Base-by-base conservation (phyloP, 352 stramenopile species). In the Pythium phragmitis region DNA sequence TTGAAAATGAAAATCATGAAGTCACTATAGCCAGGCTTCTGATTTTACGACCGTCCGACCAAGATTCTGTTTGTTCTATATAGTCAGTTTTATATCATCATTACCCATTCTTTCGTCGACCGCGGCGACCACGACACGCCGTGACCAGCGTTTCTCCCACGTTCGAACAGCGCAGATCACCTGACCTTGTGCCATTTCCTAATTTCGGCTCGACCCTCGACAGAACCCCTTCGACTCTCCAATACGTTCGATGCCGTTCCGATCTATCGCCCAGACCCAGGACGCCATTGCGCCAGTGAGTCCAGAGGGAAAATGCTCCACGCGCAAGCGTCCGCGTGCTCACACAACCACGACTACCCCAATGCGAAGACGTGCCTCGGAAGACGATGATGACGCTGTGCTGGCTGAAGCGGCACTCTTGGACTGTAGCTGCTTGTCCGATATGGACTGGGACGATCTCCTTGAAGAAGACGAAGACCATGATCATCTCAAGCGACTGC, bases 401-500 rank as follows among this genome's bases (percentile, higher is more conserved):
- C 34, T 60, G 8, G 13, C 49, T 21, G 16, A 30, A 9, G 48
- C 34, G 16, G 36, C 48, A 17, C 34, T 62, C 41, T 56, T 62
- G 17, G 46, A 68, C 13, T 56, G 13, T 16, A 45, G 42, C 5
- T 45, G 1, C 28, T 30, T 34, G 3, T 46, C 39, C 11, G 47
- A 52, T 12, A 5, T 54, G 3, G 59, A 60, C 36, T 56, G 7
- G 33, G 34, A 56, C 13, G 33, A 42, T 30, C 14, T 7, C 7
- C 23, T 39, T 1, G 48, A 30, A 21, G 48, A 45, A 26, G 45
- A 41, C 16, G 8, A 41, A n/a, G 33, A 50, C 9, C 23, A 47
- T 1, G 21, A 43, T 1, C 34, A 50, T 1, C 52, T 60, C 48
- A 85, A 82, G 69, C 65, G 76, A 7, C 71, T 67, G n/a, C 69